Evolutionary conservation across 2,329 filamentous ascomycete genomes (phyloP).

Genomic region (Alternaria ventricosa): DNA sequence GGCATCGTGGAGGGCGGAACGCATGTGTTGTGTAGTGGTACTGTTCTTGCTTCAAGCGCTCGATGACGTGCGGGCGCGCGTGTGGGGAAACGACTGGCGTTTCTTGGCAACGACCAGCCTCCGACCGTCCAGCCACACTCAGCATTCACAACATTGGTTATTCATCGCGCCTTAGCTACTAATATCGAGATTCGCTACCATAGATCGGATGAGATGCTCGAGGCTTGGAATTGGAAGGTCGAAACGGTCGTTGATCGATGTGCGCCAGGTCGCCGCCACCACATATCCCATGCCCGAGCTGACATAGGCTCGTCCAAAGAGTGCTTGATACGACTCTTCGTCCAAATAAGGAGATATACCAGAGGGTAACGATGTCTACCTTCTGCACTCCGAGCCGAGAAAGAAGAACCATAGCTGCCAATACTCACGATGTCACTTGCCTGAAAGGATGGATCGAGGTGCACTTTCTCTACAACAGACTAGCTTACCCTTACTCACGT

Average conservation of each 20-base stretch:
- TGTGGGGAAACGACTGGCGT: constrained; percentile 10
- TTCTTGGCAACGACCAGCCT: not conserved
- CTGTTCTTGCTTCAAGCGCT: constrained; percentile 11
- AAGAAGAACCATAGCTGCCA: not conserved
- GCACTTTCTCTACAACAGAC: not conserved
- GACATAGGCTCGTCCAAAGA: not conserved
- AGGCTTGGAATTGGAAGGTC: not conserved
- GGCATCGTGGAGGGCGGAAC: constrained; percentile 5
- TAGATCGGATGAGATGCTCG: not conserved
- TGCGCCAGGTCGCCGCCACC: not conserved
- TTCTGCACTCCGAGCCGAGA: not conserved
- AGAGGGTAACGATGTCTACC: not conserved
- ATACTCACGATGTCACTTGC: not conserved
- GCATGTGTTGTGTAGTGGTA: not conserved
- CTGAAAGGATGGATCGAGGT: not conserved
- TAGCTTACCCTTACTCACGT: not conserved
- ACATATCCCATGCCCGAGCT: not conserved
- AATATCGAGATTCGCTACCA: not conserved
- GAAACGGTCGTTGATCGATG: not conserved
- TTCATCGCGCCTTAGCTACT: not conserved
- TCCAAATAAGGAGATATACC: not conserved
- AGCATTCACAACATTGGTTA: not conserved
- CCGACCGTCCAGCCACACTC: not conserved
- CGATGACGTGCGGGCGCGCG: constrained; percentile 28
- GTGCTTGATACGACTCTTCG: not conserved